Percentiles rank a stretch among this genome's conserved stretches.
Evolutionary conservation across 2,329 filamentous ascomycete species (phyloP).

Genomic region (Pseudogymnoascus sp.): DNA sequence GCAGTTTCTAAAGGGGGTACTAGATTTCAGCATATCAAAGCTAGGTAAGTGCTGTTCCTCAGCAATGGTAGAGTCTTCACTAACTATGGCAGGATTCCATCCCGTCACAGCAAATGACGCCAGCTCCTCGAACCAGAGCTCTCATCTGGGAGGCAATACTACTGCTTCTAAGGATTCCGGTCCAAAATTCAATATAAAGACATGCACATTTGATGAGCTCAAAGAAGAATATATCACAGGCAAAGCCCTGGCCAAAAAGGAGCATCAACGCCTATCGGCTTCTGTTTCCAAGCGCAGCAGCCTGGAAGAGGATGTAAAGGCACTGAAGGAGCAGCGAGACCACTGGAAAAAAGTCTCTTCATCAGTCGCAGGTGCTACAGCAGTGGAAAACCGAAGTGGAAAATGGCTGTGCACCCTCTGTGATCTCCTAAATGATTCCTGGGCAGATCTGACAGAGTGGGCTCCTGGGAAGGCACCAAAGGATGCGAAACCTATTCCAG

Average conservation of each 20-base stretch:
- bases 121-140: not conserved
- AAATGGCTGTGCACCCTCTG: not conserved
- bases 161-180: not conserved
- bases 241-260: not conserved
- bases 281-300: not conserved
- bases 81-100: not conserved
- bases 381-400: not conserved
- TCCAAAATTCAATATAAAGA: not conserved
- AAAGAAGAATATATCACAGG: not conserved
- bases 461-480: not conserved
- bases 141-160: not conserved
- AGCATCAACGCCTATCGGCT: not conserved
- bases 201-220: constrained; percentile 1
- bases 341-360: not conserved
- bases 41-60: not conserved
- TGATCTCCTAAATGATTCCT: not conserved
- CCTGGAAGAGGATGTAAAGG: not conserved
- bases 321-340: not conserved
- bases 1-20: not conserved
- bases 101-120: not conserved
- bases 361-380: not conserved
- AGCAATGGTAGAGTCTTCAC: not conserved
- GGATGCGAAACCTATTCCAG: not conserved
- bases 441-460: not conserved
- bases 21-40: not conserved